These are phyloP conservation scores for Rugonectria rugulosa DNA, from an alignment of 2,329 filamentous ascomycete genomes.

Conservation along the genomic window DNA sequence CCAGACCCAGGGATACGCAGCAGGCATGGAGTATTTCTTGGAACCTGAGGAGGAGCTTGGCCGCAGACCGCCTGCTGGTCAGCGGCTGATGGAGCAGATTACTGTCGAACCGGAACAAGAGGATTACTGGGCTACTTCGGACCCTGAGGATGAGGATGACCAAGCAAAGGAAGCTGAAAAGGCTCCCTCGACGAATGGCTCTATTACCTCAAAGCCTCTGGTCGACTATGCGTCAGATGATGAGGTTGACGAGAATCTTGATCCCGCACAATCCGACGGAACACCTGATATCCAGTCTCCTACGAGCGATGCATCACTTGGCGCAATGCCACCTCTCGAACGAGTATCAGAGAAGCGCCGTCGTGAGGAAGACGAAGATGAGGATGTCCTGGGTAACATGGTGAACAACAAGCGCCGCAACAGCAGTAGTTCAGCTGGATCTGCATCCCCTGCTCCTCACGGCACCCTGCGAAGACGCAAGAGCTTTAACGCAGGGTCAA, in stretches of 20 bases:
- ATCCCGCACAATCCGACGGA: constrained; percentile 55
- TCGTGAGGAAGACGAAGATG: constrained; percentile 88
- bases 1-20: constrained; percentile 73
- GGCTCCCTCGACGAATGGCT: constrained; percentile 63
- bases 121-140: constrained; percentile 91
- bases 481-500: constrained; percentile 51
- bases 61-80: constrained; percentile 51
- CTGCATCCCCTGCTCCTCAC: constrained; percentile 46
- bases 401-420: constrained; percentile 70
- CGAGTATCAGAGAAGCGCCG: constrained; percentile 87
- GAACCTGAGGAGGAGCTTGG: constrained; percentile 71
- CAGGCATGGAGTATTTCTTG: constrained; percentile 73
- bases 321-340: constrained; percentile 69
- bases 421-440: constrained; percentile 59
- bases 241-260: constrained; percentile 67
- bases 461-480: constrained; percentile 44
- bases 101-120: constrained; percentile 82
- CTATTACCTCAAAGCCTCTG: constrained; percentile 71
- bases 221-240: constrained; percentile 96
- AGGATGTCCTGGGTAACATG: constrained; percentile 89
- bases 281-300: constrained; percentile 46
- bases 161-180: constrained; percentile 45
- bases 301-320: constrained; percentile 33
- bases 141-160: constrained; percentile 80
- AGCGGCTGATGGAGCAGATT: constrained; percentile 76